Base-by-base conservation (phyloP, 176 grass and related monocot genomes). In the Avena eriantha region DNA sequence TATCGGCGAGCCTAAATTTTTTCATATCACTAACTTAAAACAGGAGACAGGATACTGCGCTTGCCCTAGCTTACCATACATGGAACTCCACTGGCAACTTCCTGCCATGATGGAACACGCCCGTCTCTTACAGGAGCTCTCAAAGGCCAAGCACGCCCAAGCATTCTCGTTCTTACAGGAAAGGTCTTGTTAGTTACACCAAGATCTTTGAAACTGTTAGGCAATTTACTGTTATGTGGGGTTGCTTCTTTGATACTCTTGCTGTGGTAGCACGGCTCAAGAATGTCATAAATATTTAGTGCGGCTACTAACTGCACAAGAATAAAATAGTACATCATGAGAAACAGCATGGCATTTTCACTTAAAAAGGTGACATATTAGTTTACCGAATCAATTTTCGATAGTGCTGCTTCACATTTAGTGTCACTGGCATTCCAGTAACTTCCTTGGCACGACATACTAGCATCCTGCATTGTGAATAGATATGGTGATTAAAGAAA, bases 211-310 rank as follows among this genome's bases (percentile, higher is more conserved):
- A 96, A 98, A 91, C 92, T 96, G 47, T 60, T 74, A 61, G 93
- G 96, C 39, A 84, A 49, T 70, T 54, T 92, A 55, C 77, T 86
- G 5, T 83, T 84, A 4, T 56, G 53, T 17, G 41, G 78, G 41
- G 1, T 65, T 45, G 22, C 51, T 87, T 96, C 34, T 50, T 70
- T 92, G 39, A 63, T 80, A 35, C 58, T 29, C 63, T 53, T 89
- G 83, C 66, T 81, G 53, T 98, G 93, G 85, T 96, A 98, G 80
- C 96, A 98, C 24, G 96, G 96, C 76, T 98, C 96, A 59, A 98
- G 96, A 77, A 98, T 93, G 87, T 98, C 85, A 77, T 98, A 98
- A 45, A 98, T 93, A 57, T 98, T 98, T 69, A 98, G 82, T 5
- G 11, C 72, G 9, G 4, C 3, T 7, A 98, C 59, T 75, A 26